A percentile compares a stretch with the other conserved stretches of the same genome.
Evolutionary conservation across 768 basidiomycete species (phyloP).

Genomic region (Collybiopsis confluens): DNA sequence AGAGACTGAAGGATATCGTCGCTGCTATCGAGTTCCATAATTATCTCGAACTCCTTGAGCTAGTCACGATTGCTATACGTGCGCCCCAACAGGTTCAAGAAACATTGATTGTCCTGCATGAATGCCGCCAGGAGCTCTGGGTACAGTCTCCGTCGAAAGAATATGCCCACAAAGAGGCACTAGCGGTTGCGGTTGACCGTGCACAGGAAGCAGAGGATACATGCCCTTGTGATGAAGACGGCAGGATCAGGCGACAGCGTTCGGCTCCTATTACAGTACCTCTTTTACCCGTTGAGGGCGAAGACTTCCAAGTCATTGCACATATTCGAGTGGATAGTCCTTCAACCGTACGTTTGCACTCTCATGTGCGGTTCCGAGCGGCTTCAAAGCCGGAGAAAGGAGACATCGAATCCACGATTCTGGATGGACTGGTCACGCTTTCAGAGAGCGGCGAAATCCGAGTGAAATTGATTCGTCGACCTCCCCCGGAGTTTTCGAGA

Average conservation of each 20-base stretch:
- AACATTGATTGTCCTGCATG: conserved; percentile 55
- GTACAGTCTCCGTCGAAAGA: conserved; percentile 20
- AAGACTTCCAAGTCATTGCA: conserved; percentile 39
- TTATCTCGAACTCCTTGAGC: conserved; percentile 52
- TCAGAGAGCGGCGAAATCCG: conserved; percentile 49
- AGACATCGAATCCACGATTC: conserved; percentile 37
- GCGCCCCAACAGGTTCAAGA: conserved; percentile 52
- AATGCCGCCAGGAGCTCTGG: conserved; percentile 29
- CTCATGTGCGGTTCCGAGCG: conserved; percentile 59
- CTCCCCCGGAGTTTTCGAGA: conserved; percentile 52
- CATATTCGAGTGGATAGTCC: conserved; percentile 52
- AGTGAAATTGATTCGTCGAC: conserved; percentile 50
- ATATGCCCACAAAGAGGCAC: conserved; percentile 54
- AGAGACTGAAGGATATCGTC: conserved; percentile 48
- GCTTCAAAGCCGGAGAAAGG: conserved; percentile 51
- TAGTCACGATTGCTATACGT: conserved; percentile 48
- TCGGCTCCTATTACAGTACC: conserved; percentile 39
- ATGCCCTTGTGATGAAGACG: conserved; percentile 64
- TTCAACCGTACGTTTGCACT: conserved; percentile 51
- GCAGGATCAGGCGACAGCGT: conserved; percentile 42
- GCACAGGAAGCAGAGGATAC: conserved; percentile 65
- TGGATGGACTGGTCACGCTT: conserved; percentile 60
- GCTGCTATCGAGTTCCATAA: conserved; percentile 30
- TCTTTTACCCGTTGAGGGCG: conserved; percentile 30
- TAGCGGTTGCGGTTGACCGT: conserved; percentile 57